Percentiles rank a stretch among this genome's conserved stretches.
These are phyloP conservation scores for Evernia prunastri DNA, from an alignment of 495 filamentous ascomycete species.

Conservation along the genomic window DNA sequence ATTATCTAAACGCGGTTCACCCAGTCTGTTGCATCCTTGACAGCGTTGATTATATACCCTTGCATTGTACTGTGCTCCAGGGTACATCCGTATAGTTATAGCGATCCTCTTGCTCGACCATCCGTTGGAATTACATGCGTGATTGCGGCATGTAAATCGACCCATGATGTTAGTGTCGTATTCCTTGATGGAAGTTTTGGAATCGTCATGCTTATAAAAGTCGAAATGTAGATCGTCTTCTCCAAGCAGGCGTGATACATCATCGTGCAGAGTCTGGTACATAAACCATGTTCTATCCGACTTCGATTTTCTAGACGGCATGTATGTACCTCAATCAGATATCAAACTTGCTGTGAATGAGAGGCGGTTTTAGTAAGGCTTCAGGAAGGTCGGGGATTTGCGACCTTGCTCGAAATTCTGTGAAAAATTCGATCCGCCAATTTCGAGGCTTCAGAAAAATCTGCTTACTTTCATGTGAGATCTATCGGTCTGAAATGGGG, in stretches of 20 bases:
- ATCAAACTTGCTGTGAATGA: conserved; percentile 7
- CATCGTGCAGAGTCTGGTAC: conserved; percentile 34
- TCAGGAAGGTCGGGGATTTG: not conserved
- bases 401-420: conserved; percentile 3
- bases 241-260: conserved; percentile 33
- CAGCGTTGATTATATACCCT: conserved; percentile 45
- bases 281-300: conserved; percentile 34
- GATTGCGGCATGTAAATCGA: conserved; percentile 28
- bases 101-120: conserved; percentile 43
- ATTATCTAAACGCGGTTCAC: conserved; percentile 34
- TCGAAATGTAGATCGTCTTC: conserved; percentile 30
- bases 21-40: conserved; percentile 31
- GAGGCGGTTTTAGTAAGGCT: not conserved
- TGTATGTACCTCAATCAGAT: conserved; percentile 9
- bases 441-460: conserved; percentile 1
- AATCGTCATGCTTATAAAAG: conserved; percentile 27
- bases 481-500: not conserved
- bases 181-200: conserved; percentile 19
- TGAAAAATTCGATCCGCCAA: conserved; percentile 3
- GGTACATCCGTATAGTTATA: conserved; percentile 42
- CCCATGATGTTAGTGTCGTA: conserved; percentile 33
- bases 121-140: conserved; percentile 23
- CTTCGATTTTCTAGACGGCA: conserved; percentile 18
- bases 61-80: conserved; percentile 37
- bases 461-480: not conserved